Evolutionary conservation across 495 filamentous ascomycete species (phyloP).

Genomic region (Thermochaetoides thermophila): DNA sequence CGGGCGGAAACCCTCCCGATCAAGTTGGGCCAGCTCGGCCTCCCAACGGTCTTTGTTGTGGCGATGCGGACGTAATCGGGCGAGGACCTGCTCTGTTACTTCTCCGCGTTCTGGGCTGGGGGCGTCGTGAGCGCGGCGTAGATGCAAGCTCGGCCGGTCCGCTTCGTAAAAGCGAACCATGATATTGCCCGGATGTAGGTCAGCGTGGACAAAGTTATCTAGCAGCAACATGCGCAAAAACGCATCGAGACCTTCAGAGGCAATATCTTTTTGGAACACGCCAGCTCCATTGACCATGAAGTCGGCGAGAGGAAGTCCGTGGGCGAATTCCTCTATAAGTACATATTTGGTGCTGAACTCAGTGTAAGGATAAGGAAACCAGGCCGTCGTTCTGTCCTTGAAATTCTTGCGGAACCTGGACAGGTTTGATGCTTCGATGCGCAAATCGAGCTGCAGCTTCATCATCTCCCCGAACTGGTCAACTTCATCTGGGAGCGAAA

Average conservation of each 20-base stretch:
- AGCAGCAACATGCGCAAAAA: slow-evolving; percentile 95
- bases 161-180: slow-evolving; percentile 98
- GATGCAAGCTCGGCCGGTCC: slow-evolving; percentile 42
- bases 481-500: slow-evolving; percentile 92
- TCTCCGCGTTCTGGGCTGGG: slow-evolving; percentile 39
- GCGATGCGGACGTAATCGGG: slow-evolving; percentile 58
- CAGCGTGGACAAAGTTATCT: slow-evolving; percentile 98
- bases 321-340: slow-evolving; percentile 88
- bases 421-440: slow-evolving; percentile 88
- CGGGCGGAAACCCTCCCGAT: slow-evolving; percentile 78
- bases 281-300: slow-evolving; percentile 88
- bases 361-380: slow-evolving; percentile 88
- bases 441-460: slow-evolving; percentile 85
- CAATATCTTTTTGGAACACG: slow-evolving; percentile 84
- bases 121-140: slow-evolving; percentile 23
- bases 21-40: slow-evolving; percentile 59
- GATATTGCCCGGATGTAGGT: slow-evolving; percentile 96
- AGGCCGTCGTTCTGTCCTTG: slow-evolving; percentile 73
- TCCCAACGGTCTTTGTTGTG: slow-evolving; percentile 50
- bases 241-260: slow-evolving; percentile 91
- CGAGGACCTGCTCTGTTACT: slow-evolving; percentile 74
- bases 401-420: slow-evolving; percentile 83
- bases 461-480: slow-evolving; percentile 96
- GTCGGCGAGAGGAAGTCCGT: slow-evolving; percentile 78
- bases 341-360: slow-evolving; percentile 87